Percentiles rank a stretch among this genome's conserved stretches.
phyloP scores from a whole-genome alignment of 495 filamentous ascomycete species.

The Cladorrhinum samala region DNA sequence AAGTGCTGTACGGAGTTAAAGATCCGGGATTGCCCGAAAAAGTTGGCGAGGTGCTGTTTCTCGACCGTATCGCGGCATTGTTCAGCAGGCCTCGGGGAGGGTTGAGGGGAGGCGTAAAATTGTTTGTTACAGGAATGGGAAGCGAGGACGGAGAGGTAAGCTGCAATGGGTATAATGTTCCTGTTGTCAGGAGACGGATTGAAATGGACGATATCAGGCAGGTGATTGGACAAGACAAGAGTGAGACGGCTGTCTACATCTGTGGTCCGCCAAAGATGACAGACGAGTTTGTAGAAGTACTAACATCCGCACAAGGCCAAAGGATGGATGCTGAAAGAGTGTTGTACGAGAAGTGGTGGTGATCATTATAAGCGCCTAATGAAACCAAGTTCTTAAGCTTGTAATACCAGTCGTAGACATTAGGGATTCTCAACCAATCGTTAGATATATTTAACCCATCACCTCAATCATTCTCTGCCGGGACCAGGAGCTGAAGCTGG shows the following conservation, averaged over 20 bases:
- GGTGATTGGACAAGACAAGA: conserved; percentile 43
- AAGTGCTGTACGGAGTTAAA: conserved; percentile 37
- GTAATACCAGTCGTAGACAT: too few species aligned
- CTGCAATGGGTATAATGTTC: conserved; percentile 24
- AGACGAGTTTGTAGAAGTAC: conserved; percentile 60
- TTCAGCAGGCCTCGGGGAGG: too few species aligned
- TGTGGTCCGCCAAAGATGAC: conserved; percentile 79
- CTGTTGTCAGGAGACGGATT: conserved; percentile 44
- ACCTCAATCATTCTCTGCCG: conserved; percentile 11
- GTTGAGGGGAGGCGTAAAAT: conserved; percentile 23
- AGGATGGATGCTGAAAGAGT: conserved; percentile 54
- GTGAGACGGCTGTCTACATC: conserved; percentile 60
- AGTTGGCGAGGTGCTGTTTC: conserved; percentile 33
- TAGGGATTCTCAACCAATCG: neutral
- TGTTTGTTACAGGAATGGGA: conserved; percentile 29
- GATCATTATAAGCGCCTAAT: neutral
- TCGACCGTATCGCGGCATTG: conserved; percentile 33
- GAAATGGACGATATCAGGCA: conserved; percentile 42
- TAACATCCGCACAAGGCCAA: conserved; percentile 39
- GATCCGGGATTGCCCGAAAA: conserved; percentile 21
- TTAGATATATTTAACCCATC: neutral
- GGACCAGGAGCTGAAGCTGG: conserved; percentile 50
- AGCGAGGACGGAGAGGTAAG: conserved; percentile 13
- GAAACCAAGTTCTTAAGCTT: conserved; percentile 4
- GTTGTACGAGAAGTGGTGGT: conserved; percentile 89